Base-by-base conservation (phyloP, 2,329 filamentous ascomycete genomes). In the Cordyceps cicadae region DNA sequence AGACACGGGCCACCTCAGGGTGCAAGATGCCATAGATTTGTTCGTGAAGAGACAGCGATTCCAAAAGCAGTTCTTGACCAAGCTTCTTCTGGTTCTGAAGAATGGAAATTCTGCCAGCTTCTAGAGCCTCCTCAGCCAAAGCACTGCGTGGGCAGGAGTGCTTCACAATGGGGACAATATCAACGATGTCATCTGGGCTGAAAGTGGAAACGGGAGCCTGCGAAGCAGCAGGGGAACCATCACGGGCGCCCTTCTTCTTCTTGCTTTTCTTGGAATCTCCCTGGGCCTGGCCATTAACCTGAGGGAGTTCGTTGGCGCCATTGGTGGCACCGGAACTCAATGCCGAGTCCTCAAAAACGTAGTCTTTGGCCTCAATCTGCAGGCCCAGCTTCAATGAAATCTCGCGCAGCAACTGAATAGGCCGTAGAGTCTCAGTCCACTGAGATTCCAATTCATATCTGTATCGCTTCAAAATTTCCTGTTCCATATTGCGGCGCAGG, bases 11-110 rank as follows among this genome's bases (percentile, higher is more conserved):
- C 62, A 97, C 93, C 76, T 99, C 94, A 1, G 94, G 92, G 72
- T 99, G 94, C 29, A 99, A 81, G 61, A 97, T 95, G 63, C 94
- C 94, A 70, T 99, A 99, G 67, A 99, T 97, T 75, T 99, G 94
- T 79, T 99, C 94, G 70, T 99, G 93, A 49, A 99, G 80, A 51
- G 94, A 96, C 63, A 99, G 79, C 43, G 92, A 97, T 75, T 99
- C 94, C n/a, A 97, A 79, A 34, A 99, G 83, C 61, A 99, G 83
- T 74, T 99, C 94, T 75, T 97, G 92, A 46, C 94, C 94, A 51
- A 99, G 85, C 76, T 97, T 94, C 77, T 90, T 93, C 79, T 99
- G 92, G 71, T 90, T 88, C 72, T 97, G 93, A 68, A 94, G 85
- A 63, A 99, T 87, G n/a, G 93, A 97, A 70, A 99, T 93, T 58